These are phyloP conservation scores for Cladosporium oxysporum DNA, from an alignment of 2,329 filamentous ascomycete genomes.

Conservation along the genomic window DNA sequence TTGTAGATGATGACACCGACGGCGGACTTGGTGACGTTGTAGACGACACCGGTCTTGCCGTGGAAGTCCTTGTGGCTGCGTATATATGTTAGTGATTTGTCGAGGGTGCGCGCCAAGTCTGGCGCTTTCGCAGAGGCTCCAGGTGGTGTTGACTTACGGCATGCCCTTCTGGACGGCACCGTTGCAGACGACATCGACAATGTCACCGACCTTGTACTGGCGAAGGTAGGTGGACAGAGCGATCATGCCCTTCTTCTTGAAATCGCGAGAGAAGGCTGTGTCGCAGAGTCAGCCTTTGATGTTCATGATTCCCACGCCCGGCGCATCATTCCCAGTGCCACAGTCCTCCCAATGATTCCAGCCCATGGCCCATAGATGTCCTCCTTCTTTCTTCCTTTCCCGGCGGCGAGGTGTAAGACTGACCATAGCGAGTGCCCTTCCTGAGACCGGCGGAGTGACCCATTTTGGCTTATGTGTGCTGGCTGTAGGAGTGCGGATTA, in stretches of 20 bases:
- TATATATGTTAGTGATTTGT: conserved; percentile 18
- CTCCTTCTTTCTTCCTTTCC: conserved; percentile 15
- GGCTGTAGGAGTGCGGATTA: conserved; percentile 28
- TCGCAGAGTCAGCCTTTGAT: conserved; percentile 22
- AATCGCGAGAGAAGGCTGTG: conserved; percentile 79
- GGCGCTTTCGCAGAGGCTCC: conserved; percentile 8
- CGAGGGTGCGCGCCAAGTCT: neutral
- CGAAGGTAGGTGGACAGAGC: conserved; percentile 89
- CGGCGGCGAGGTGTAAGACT: conserved; percentile 26
- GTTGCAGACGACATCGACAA: conserved; percentile 98
- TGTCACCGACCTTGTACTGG: conserved; percentile 97
- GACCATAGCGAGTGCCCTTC: conserved; percentile 46
- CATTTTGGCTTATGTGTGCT: conserved; percentile 46
- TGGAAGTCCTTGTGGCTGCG: conserved; percentile 96
- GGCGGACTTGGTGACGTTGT: conserved; percentile 96
- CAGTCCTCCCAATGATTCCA: neutral
- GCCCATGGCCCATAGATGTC: conserved; percentile 8
- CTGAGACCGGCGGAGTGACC: conserved; percentile 54
- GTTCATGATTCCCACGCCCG: conserved; percentile 10
- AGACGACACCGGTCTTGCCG: conserved; percentile 75
- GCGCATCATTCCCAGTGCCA: conserved; percentile 45
- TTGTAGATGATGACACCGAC: conserved; percentile 99
- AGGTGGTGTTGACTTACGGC: conserved; percentile 56
- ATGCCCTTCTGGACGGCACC: conserved; percentile 93
- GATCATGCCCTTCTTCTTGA: conserved; percentile 96